phyloP scores from a whole-genome alignment of 164 flowering plant species.

The Santalum album region DNA sequence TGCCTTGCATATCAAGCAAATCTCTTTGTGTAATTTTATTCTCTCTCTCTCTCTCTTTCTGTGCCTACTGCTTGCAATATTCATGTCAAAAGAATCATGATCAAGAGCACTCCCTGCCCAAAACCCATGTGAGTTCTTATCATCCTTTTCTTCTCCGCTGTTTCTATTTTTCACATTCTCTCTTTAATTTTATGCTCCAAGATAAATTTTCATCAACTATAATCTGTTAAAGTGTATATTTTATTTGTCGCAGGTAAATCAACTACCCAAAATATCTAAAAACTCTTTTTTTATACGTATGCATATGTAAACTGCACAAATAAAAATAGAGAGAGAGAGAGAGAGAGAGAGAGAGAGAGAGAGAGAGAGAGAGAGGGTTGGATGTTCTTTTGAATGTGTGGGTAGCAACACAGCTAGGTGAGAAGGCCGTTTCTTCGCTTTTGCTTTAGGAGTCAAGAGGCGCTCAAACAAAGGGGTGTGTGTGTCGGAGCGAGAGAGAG shows the following conservation, averaged over 20 bases:
- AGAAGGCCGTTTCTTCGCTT: conserved; percentile 27
- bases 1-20: conserved; percentile 92
- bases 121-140: conserved; percentile 75
- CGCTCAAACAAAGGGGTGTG: conserved; percentile 15
- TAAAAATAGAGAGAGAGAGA: too few species aligned
- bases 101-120: conserved; percentile 57
- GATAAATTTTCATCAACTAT: too few species aligned
- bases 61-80: conserved; percentile 39
- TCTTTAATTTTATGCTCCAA: conserved; percentile 8
- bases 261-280: too few species aligned
- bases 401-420: conserved; percentile 17
- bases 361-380: too few species aligned
- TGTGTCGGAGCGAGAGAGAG: neutral
- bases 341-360: neutral
- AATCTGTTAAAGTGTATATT: too few species aligned
- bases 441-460: conserved; percentile 34
- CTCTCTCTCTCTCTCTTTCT: conserved; percentile 22
- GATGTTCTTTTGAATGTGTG: conserved; percentile 21
- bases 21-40: conserved; percentile 4
- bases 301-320: too few species aligned
- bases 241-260: too few species aligned
- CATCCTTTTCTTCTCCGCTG: conserved; percentile 7
- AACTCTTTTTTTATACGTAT: too few species aligned
- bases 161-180: conserved; percentile 4
- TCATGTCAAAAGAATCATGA: conserved; percentile 76